A percentile compares a stretch with the other conserved stretches of the same genome.
Evolutionary conservation across 768 basidiomycete genomes (phyloP).

Genomic region (Boletus rubropictus): DNA sequence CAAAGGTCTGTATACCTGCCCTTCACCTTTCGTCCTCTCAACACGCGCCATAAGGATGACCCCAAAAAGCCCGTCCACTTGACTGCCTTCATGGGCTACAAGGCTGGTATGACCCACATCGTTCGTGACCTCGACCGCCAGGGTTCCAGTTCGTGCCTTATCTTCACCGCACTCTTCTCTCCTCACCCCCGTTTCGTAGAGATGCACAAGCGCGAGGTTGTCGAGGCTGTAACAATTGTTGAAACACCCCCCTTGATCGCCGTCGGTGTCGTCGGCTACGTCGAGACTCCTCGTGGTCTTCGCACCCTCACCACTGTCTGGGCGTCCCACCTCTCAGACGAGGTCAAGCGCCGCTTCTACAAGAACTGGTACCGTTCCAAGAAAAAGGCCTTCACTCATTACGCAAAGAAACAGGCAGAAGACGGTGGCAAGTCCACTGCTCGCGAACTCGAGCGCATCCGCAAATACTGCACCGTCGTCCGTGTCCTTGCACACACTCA

Average conservation of each 20-base stretch:
- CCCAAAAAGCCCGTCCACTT: conserved; percentile 98
- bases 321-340: conserved; percentile 97
- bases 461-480: conserved; percentile 99
- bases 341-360: conserved; percentile 99
- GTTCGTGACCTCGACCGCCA: conserved; percentile 99
- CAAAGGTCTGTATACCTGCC: conserved; percentile 58
- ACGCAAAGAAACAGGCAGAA: conserved; percentile 98
- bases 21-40: conserved; percentile 5
- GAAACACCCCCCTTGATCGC: conserved; percentile 97
- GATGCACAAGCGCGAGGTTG: conserved; percentile 99
- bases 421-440: conserved; percentile 86
- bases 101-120: conserved; percentile 99
- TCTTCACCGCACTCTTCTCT: background rate
- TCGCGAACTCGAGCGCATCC: conserved; percentile 97
- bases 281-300: conserved; percentile 98
- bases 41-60: conserved; percentile 68
- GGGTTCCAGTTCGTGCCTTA: conserved; percentile 80
- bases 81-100: conserved; percentile 98
- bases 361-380: conserved; percentile 99
- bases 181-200: conserved; percentile 47
- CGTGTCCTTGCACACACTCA: conserved; percentile 99
- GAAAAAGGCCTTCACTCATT: conserved; percentile 99
- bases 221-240: conserved; percentile 93
- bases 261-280: conserved; percentile 97
- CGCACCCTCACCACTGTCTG: conserved; percentile 98